These are phyloP conservation scores for Penicillium sclerotiorum DNA, from an alignment of 2,329 filamentous ascomycete genomes.

Conservation along the genomic window DNA sequence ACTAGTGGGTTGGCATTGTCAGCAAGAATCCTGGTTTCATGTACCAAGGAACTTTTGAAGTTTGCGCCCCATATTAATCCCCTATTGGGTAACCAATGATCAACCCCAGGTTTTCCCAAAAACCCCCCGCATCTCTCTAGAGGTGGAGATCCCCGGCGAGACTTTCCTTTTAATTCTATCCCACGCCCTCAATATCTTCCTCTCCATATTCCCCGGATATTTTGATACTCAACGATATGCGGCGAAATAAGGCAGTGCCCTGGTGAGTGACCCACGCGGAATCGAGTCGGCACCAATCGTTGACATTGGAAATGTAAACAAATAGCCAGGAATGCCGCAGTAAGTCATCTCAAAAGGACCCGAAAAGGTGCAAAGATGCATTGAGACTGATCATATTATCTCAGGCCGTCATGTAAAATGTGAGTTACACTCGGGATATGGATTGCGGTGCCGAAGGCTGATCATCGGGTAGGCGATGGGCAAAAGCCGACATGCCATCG, in stretches of 20 bases:
- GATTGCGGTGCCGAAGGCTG: background rate
- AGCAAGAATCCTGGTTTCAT: no score
- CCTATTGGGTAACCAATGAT: background rate
- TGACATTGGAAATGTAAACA: conserved; percentile 4
- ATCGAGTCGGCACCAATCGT: conserved; percentile 1
- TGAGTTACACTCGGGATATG: conserved; percentile 4
- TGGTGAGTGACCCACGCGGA: conserved; percentile 16
- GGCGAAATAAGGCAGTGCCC: conserved; percentile 17
- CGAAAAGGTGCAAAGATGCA: no score
- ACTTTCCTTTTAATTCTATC: conserved; percentile 6
- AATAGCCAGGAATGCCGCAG: conserved; percentile 23
- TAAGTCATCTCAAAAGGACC: conserved; percentile 5
- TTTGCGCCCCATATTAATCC: background rate
- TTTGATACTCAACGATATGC: conserved; percentile 11
- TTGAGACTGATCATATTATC: background rate
- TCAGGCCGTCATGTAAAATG: conserved; percentile 22
- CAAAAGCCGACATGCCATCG: conserved; percentile 18
- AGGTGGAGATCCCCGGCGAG: conserved; percentile 14
- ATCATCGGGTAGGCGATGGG: conserved; percentile 12
- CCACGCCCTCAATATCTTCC: no score
- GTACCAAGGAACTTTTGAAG: background rate
- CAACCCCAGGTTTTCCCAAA: conserved; percentile 11
- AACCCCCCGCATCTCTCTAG: conserved; percentile 6
- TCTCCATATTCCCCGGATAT: background rate
- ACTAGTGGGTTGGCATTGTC: no score